These are phyloP conservation scores for Xylaria acuta DNA, from an alignment of 495 filamentous ascomycete genomes.

Conservation along the genomic window DNA sequence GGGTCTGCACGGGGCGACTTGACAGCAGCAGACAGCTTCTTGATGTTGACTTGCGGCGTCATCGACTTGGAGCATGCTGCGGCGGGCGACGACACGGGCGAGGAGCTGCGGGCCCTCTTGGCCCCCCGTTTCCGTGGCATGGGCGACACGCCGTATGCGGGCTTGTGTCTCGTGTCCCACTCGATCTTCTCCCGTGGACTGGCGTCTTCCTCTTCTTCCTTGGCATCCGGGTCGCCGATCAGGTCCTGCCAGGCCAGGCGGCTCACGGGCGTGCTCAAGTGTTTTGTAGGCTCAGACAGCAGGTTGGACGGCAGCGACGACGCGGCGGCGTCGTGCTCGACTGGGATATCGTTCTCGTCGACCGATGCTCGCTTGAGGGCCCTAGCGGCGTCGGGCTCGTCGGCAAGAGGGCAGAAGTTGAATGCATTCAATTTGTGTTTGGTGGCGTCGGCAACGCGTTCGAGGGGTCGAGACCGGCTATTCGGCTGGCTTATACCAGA, in stretches of 20 bases:
- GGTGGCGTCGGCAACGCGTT: slow-evolving; percentile 55
- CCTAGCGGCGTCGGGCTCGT: slow-evolving; percentile 27
- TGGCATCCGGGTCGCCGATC: slow-evolving; percentile 69
- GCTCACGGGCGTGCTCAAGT: slow-evolving; percentile 74
- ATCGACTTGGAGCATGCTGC: slow-evolving; percentile 35
- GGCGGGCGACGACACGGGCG: slow-evolving; percentile 73
- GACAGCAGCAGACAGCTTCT: slow-evolving; percentile 61
- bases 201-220: slow-evolving; percentile 46
- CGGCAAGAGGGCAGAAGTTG: slow-evolving; percentile 43
- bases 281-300: slow-evolving; percentile 44
- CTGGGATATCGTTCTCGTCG: slow-evolving; percentile 28
- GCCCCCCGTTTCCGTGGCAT: slow-evolving; percentile 58
- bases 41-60: slow-evolving; percentile 49
- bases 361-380: slow-evolving; percentile 15
- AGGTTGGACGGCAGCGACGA: slow-evolving; percentile 29
- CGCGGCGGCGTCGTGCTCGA: slow-evolving; percentile 9
- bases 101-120: slow-evolving; percentile 83
- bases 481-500: slow-evolving; percentile 40
- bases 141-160: slow-evolving; percentile 51
- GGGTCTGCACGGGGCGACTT: slow-evolving; percentile 84
- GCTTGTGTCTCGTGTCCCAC: slow-evolving; percentile 47
- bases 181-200: slow-evolving; percentile 53
- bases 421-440: slow-evolving; percentile 59
- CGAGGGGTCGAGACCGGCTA: slow-evolving; percentile 35
- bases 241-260: slow-evolving; percentile 80